These are phyloP conservation scores for Pythium scleroteichum DNA, from an alignment of 352 stramenopile genomes.

Conservation along the genomic window DNA sequence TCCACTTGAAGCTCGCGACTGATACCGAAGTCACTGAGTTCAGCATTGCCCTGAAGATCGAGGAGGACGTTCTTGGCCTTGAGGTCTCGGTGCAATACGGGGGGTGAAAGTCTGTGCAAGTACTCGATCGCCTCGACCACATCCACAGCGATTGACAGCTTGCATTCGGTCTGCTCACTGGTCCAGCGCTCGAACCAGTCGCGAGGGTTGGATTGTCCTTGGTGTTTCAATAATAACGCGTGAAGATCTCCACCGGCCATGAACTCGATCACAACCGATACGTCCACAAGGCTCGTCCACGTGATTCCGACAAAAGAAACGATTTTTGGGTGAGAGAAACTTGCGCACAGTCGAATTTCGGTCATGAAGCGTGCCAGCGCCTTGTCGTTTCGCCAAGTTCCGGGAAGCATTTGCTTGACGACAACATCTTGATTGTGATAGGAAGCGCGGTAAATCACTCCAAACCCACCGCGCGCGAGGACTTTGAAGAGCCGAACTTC, in stretches of 20 bases:
- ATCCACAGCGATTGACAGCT: conserved; percentile 15
- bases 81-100: conserved; percentile 27
- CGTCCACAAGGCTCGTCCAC: conserved; percentile 28
- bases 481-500: neutral
- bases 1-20: conserved; percentile 12
- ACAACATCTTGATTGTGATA: conserved; percentile 8
- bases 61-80: conserved; percentile 23
- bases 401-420: conserved; percentile 20
- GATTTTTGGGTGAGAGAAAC: conserved; percentile 36
- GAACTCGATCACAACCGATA: conserved; percentile 34
- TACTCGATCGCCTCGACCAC: conserved; percentile 23
- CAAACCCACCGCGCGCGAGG: conserved; percentile 8
- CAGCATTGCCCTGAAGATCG: neutral
- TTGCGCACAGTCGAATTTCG: conserved; percentile 35
- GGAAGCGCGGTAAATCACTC: conserved; percentile 5
- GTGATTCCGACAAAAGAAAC: conserved; percentile 32
- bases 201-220: neutral
- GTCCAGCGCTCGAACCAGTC: neutral
- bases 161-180: neutral
- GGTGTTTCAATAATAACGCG: conserved; percentile 3
- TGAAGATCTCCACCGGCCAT: conserved; percentile 26
- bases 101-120: conserved; percentile 4
- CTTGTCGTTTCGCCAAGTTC: conserved; percentile 18
- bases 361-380: conserved; percentile 28
- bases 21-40: conserved; percentile 22